Evolutionary conservation across 1,284 basidiomycete genomes (phyloP).

Genomic region (Tremellales sp.): DNA sequence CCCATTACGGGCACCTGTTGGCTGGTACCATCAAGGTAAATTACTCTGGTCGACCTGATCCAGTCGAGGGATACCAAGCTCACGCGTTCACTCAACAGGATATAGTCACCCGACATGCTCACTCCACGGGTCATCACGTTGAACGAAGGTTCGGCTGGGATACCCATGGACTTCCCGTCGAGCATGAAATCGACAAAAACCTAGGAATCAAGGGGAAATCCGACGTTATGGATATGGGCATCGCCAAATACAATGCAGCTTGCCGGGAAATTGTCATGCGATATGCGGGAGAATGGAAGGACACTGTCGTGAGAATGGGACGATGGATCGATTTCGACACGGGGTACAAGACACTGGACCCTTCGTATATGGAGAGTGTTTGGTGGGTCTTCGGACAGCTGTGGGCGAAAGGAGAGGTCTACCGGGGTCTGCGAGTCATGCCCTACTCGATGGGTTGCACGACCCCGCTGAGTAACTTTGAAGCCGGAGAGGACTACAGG

Average conservation of each 20-base stretch:
- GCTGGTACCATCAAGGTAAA: constrained; percentile 87
- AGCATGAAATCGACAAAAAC: constrained; percentile 99
- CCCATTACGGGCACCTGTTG: constrained; percentile 86
- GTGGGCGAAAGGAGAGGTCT: constrained; percentile 90
- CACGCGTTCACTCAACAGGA: constrained; percentile 57
- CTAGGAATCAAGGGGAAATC: constrained; percentile 87
- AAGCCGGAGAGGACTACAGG: constrained; percentile 88
- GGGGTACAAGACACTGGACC: constrained; percentile 96
- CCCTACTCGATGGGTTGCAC: constrained; percentile 97
- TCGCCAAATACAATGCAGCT: constrained; percentile 96
- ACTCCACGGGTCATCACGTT: constrained; percentile 90
- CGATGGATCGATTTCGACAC: constrained; percentile 99
- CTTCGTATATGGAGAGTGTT: constrained; percentile 93
- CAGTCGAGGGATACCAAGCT: neutral
- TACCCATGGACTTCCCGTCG: constrained; percentile 96
- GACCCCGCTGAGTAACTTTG: constrained; percentile 96
- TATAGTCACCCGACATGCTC: constrained; percentile 92
- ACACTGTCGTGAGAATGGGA: constrained; percentile 95
- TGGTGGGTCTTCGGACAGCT: constrained; percentile 99
- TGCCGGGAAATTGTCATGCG: constrained; percentile 98
- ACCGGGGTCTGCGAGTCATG: constrained; percentile 92
- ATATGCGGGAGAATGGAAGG: constrained; percentile 89
- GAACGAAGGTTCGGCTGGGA: constrained; percentile 98
- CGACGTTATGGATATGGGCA: constrained; percentile 94
- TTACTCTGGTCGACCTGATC: neutral